Percentiles rank a stretch among this genome's conserved stretches.
Evolutionary conservation across 1,284 basidiomycete genomes (phyloP).

Genomic region (Naganishia liquefaciens): DNA sequence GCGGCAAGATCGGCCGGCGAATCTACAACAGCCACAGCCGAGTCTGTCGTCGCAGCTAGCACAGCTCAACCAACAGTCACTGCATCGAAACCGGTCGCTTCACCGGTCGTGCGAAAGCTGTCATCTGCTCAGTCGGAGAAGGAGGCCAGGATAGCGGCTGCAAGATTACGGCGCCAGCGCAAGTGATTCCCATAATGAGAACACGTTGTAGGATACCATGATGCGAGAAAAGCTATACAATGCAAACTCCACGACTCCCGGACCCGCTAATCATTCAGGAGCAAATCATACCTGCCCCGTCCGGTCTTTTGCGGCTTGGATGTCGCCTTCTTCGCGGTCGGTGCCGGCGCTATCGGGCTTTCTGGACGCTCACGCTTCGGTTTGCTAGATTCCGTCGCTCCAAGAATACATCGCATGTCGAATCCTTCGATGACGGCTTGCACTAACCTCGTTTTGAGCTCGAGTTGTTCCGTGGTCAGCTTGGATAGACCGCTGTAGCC

Average conservation of each 20-base stretch:
- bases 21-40: neutral
- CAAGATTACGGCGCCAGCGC: slow-evolving; percentile 24
- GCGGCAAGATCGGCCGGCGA: neutral
- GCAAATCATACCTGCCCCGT: slow-evolving; percentile 17
- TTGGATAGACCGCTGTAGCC: neutral
- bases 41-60: neutral
- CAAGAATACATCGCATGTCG: slow-evolving; percentile 12
- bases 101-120: slow-evolving; percentile 8
- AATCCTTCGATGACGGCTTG: slow-evolving; percentile 12
- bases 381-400: neutral
- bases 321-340: slow-evolving; percentile 7
- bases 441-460: slow-evolving; percentile 1
- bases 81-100: neutral
- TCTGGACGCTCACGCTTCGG: slow-evolving; percentile 19
- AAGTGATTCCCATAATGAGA: neutral
- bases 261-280: slow-evolving; percentile 9
- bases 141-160: slow-evolving; percentile 19
- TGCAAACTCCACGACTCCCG: neutral
- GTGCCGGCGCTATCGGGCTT: neutral
- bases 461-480: neutral
- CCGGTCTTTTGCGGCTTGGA: neutral
- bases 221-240: slow-evolving; percentile 1
- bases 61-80: neutral
- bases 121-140: slow-evolving; percentile 24
- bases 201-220: slow-evolving; percentile 12